Conservation (phyloP, 805 yeast genomes). For the Suhomyces pyralidae region DNA sequence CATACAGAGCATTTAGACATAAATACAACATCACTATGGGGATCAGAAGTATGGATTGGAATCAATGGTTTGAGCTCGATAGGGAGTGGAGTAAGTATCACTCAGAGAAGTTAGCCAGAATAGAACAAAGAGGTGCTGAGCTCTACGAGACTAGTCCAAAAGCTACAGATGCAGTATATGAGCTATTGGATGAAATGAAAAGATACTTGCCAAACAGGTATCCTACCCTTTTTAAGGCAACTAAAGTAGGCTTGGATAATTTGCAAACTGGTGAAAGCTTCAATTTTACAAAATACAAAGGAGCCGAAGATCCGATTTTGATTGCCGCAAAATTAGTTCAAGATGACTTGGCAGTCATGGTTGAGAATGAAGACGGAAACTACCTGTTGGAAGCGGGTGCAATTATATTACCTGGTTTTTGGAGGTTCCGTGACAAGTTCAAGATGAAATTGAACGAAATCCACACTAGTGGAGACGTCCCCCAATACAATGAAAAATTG, state of each 20-base stretch:
- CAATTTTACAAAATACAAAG: slow-evolving; percentile 21
- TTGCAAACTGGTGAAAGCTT: slow-evolving; percentile 53
- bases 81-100: slow-evolving; percentile 62
- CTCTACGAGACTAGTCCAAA: slow-evolving; percentile 50
- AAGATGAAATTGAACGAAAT: slow-evolving; percentile 53
- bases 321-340: slow-evolving; percentile 58
- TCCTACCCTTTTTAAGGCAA: slow-evolving; percentile 49
- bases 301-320: slow-evolving; percentile 53
- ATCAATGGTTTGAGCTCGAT: slow-evolving; percentile 66
- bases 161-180: slow-evolving; percentile 54
- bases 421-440: slow-evolving; percentile 63
- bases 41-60: slow-evolving; percentile 58
- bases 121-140: slow-evolving; percentile 45
- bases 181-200: slow-evolving; percentile 52
- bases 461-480: slow-evolving; percentile 68
- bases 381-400: slow-evolving; percentile 60
- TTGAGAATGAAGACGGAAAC: slow-evolving; percentile 56
- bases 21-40: slow-evolving; percentile 69
- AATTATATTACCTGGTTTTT: slow-evolving; percentile 63
- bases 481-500: slow-evolving; percentile 57
- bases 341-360: slow-evolving; percentile 67
- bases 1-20: slow-evolving; percentile 67
- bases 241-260: slow-evolving; percentile 48
- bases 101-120: slow-evolving; percentile 47
- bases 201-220: slow-evolving; percentile 54